Percentiles rank a stretch among this genome's conserved stretches.
phyloP scores from a whole-genome alignment of 2,329 filamentous ascomycete genomes.

The Magnaporthiopsis rhizophila region DNA sequence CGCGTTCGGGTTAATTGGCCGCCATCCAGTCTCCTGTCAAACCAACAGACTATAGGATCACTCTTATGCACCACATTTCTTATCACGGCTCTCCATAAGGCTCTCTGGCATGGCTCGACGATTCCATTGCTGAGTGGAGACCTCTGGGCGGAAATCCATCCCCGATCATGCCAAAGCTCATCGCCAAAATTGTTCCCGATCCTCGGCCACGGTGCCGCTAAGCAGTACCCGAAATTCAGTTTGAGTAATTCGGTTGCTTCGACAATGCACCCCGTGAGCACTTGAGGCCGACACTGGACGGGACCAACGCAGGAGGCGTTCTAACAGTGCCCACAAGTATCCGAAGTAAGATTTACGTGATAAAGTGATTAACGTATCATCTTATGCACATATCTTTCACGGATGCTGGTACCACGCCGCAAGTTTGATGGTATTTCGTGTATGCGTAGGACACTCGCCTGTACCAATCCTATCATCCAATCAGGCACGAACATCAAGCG shows the following conservation, averaged over 20 bases:
- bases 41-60: not conserved
- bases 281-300: not conserved
- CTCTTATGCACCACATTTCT: too few species aligned
- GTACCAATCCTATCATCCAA: too few species aligned
- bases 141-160: not conserved
- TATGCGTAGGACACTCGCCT: too few species aligned
- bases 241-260: not conserved
- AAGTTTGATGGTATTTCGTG: too few species aligned
- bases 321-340: too few species aligned
- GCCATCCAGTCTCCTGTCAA: not conserved
- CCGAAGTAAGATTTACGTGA: not conserved
- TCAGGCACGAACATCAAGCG: too few species aligned
- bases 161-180: not conserved
- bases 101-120: not conserved
- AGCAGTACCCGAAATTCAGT: not conserved
- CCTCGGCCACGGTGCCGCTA: not conserved
- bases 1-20: too few species aligned
- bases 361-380: not conserved
- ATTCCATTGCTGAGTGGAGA: not conserved
- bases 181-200: not conserved
- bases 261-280: not conserved
- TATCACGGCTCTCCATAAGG: not conserved
- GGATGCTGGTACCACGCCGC: too few species aligned
- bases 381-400: too few species aligned
- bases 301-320: too few species aligned